Percentiles rank a stretch among this genome's conserved stretches.
These are phyloP conservation scores for Gastrolobium bilobum DNA, from an alignment of 306 rosid genomes.

Conservation along the genomic window DNA sequence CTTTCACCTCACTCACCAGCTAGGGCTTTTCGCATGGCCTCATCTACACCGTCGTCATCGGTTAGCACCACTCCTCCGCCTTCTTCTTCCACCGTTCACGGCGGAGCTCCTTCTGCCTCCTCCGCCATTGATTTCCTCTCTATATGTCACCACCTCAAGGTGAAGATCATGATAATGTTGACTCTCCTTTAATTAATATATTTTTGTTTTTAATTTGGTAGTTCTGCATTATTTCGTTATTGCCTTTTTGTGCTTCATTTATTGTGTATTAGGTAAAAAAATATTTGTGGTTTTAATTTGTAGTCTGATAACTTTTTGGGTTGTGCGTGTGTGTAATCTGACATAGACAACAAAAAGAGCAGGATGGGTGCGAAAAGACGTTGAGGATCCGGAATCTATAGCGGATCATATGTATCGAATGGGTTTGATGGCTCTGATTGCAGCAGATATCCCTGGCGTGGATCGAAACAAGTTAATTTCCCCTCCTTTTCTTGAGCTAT, in stretches of 20 bases:
- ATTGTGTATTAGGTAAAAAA: no score
- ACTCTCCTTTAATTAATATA: no score
- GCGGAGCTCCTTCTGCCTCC: slow-evolving; percentile 59
- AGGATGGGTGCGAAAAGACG: slow-evolving; percentile 77
- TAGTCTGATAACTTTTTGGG: slow-evolving; percentile 14
- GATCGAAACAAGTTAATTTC: slow-evolving; percentile 67
- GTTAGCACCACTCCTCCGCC: slow-evolving; percentile 47
- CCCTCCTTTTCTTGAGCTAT: no score
- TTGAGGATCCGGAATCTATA: slow-evolving; percentile 78
- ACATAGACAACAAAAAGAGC: slow-evolving; percentile 83
- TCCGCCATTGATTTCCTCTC: slow-evolving; percentile 86
- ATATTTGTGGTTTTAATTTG: no score
- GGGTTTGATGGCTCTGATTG: slow-evolving; percentile 87
- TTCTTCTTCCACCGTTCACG: slow-evolving; percentile 46
- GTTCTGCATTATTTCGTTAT: background rate
- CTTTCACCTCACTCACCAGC: no score
- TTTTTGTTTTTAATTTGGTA: no score
- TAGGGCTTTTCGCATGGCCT: slow-evolving; percentile 53
- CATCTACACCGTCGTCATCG: slow-evolving; percentile 51
- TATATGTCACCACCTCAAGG: slow-evolving; percentile 84
- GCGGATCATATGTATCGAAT: slow-evolving; percentile 97
- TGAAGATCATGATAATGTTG: no score
- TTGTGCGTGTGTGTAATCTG: background rate
- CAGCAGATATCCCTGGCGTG: slow-evolving; percentile 73
- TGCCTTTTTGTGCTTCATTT: no score